phyloP scores from a whole-genome alignment of 2,329 filamentous ascomycete species.

The Ophiostoma pallidulum region DNA sequence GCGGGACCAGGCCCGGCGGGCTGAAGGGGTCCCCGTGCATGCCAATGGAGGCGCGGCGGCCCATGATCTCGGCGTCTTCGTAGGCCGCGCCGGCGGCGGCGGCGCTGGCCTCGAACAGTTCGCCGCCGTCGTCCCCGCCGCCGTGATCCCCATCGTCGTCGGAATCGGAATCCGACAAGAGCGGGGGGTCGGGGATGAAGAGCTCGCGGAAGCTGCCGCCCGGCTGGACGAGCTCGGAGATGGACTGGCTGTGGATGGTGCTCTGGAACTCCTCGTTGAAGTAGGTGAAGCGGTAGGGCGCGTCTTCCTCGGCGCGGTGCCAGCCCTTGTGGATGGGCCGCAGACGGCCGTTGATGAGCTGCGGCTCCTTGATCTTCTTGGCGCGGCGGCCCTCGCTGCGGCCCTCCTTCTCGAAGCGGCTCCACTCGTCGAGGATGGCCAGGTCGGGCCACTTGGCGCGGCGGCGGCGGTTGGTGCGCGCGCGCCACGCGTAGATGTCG shows the following conservation, averaged over 20 bases:
- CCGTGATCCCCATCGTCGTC: constrained; percentile 35
- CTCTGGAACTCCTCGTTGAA: constrained; percentile 96
- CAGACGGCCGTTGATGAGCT: constrained; percentile 81
- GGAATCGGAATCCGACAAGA: constrained; percentile 63
- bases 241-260: constrained; percentile 92
- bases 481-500: not conserved
- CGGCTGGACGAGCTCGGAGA: constrained; percentile 82
- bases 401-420: constrained; percentile 78
- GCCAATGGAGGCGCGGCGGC: not conserved
- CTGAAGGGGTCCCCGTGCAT: not conserved
- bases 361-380: constrained; percentile 88
- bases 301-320: constrained; percentile 81
- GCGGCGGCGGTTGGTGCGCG: constrained; percentile 36
- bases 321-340: constrained; percentile 71
- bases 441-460: constrained; percentile 80
- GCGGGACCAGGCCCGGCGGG: not conserved
- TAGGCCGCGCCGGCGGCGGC: not conserved
- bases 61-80: not conserved
- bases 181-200: constrained; percentile 77
- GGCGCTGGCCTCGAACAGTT: too few species aligned
- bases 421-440: constrained; percentile 78
- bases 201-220: constrained; percentile 77
- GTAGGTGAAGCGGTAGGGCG: constrained; percentile 92
- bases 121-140: not conserved
- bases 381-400: constrained; percentile 72